Evolutionary conservation across 2,329 filamentous ascomycete species (phyloP), one percentile per base, ranked within the genome.

Genomic region (Zarea fungicola): DNA sequence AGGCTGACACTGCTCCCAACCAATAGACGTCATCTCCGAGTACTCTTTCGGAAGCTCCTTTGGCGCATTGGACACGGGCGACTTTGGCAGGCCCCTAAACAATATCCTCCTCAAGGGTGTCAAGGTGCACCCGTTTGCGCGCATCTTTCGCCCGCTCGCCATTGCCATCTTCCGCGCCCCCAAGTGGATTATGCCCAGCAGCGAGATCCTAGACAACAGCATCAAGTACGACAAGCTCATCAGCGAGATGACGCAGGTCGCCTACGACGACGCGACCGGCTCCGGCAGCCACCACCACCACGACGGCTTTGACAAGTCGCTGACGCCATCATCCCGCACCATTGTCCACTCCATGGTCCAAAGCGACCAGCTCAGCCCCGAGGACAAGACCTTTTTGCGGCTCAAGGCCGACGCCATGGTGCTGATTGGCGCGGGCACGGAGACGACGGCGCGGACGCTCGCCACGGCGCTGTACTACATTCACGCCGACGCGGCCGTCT

Each of bases 371-470:
- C 34, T 36, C n/a, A 7, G n/a, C 13, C 31, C 54, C 1, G 21
- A 55, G 4, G 69, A 70, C 34, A 71, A 70, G 52, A 54, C 58
- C 0, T 18, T 57, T 1, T 22, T 40, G 2, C 59, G 69, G 1
- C 54, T 72, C 6, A 54, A 54, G 6, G 55, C 62, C 8, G 69
- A 73, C 18, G 62, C 57, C n/a, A 35, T 57, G 14, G 52, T 58
- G 1, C 37, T 68, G 1, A 57, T 65, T 10, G 58, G 57, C 1
- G 70, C 68, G 3, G 70, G 66, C 3, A 66, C 64, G 10, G 62
- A 68, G 32, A 73, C 69, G 0, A 65, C 61, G 1, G 60, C 59
- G 10, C 61, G 60, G 55, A 57, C 62, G 0, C 55, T 74, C 16
- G 54, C 61, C 3, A 52, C 67, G 6, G 55, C 63, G 7, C 58